Percentiles rank a stretch among this genome's conserved stretches.
These are phyloP conservation scores for Trichosanthes cucumerina DNA, from an alignment of 306 rosid genomes.

Conservation along the genomic window DNA sequence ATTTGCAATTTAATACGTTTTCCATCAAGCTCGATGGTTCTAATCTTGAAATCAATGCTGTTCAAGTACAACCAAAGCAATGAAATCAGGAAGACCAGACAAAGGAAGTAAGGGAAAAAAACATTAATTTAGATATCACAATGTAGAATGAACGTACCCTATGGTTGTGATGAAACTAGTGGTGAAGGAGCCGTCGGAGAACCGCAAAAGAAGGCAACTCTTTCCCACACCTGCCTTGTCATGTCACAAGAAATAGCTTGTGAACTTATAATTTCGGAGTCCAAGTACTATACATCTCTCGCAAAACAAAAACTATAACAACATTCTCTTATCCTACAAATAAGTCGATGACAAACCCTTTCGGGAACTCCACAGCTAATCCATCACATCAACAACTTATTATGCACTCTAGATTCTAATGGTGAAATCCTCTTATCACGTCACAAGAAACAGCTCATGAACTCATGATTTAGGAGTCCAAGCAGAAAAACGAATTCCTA, in stretches of 20 bases:
- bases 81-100: constrained; percentile 11
- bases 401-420: not conserved
- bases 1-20: constrained; percentile 89
- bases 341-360: not conserved
- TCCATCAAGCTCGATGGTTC: constrained; percentile 89
- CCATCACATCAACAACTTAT: not conserved
- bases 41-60: constrained; percentile 90
- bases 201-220: constrained; percentile 95
- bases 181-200: constrained; percentile 90
- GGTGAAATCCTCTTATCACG: not conserved
- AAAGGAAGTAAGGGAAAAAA: not conserved
- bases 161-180: constrained; percentile 92
- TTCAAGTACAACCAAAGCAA: constrained; percentile 13
- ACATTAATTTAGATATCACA: not conserved
- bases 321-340: not conserved
- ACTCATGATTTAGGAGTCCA: not conserved
- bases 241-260: not conserved
- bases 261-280: not conserved
- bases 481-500: not conserved
- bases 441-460: not conserved
- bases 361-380: not conserved
- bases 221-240: constrained; percentile 79
- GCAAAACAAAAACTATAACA: not conserved
- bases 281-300: not conserved
- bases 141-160: constrained; percentile 36